Conservation (phyloP, 2,329 filamentous ascomycete genomes). For the Coleophoma cylindrospora region DNA sequence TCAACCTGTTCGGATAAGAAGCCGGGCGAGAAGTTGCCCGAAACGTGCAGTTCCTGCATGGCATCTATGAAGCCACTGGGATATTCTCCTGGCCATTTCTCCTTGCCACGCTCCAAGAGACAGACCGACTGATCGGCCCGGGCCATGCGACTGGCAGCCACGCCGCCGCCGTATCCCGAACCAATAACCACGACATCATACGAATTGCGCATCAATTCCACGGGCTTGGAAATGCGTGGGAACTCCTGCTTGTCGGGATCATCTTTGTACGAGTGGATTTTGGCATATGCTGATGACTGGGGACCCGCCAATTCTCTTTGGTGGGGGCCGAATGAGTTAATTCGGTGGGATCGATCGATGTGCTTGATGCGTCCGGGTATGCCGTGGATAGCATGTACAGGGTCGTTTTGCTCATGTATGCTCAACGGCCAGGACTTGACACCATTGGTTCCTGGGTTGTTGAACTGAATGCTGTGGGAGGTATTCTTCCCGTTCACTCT, state of each 20-base stretch:
- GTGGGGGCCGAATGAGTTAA: constrained; percentile 15
- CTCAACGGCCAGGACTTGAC: background rate
- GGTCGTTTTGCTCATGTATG: background rate
- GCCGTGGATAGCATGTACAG: background rate
- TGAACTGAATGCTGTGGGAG: background rate
- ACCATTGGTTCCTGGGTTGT: background rate
- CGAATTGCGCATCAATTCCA: constrained; percentile 48
- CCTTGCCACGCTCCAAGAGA: constrained; percentile 58
- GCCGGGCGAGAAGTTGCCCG: constrained; percentile 44
- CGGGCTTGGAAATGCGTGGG: constrained; percentile 50
- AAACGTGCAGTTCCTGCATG: constrained; percentile 48
- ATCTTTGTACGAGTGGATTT: constrained; percentile 23
- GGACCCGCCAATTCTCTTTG: constrained; percentile 14
- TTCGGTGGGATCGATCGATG: constrained; percentile 11
- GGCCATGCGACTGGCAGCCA: constrained; percentile 61
- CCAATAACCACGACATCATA: constrained; percentile 67
- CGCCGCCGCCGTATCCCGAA: constrained; percentile 63
- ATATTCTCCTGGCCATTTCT: constrained; percentile 64
- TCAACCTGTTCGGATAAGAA: constrained; percentile 37
- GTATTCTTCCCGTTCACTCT: background rate
- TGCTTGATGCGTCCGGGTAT: background rate
- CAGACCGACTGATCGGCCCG: constrained; percentile 56
- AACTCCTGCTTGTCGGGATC: constrained; percentile 28
- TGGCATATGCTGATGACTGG: constrained; percentile 19
- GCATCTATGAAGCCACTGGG: constrained; percentile 43